Base-by-base conservation (phyloP, 2,329 filamentous ascomycete species). In the Aspergillus carbonarius region DNA sequence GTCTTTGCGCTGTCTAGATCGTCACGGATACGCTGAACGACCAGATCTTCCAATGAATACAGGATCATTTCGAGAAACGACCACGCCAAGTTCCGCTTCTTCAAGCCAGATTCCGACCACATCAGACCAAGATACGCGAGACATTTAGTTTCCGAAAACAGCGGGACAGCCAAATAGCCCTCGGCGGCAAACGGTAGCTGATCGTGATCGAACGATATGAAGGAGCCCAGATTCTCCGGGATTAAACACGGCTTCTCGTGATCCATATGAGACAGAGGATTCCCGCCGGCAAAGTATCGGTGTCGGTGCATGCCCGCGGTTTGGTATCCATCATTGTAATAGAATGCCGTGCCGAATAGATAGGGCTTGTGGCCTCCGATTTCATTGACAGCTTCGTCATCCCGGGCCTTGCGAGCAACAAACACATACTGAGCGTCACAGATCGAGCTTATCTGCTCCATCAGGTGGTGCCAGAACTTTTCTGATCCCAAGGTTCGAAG, bases 61-160 rank as follows among this genome's bases (percentile, higher is more conserved):
- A 90, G 75, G 42, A 90, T 77, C 79, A 89, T 83, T 70, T 90
- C 88, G 23, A 88, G 78, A 69, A 85, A 88, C 1, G 81, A 81
- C 88, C 88, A 91, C 7, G 85, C 83, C 25, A 89, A 70, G 13
- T 76, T 77, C 48, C 82, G 79, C 48, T 79, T 79, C 15, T 77
- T 74, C 15, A 86, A 78, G n/a, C 85, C 87, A 60, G 88, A 81
- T 44, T 78, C 74, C 5, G 86, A 86, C 88, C 88, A 91, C 79
- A 90, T 86, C 70, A 88, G 78, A n/a, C 88, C 88, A 68, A 91
- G 86, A 71, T 90, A 85, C 20, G 85, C 87, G 65, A 88, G 83
- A 68, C 85, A 89, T 70, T 87, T 88, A 32, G 83, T 85, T 42
- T 85, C 82, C 4, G 82, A 81, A 63, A 87, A 89, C 1, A 91